A percentile compares a stretch with the other conserved stretches of the same genome.
These are phyloP conservation scores for Wickerhamiella cacticola DNA, from an alignment of 805 yeast species.

Conservation along the genomic window DNA sequence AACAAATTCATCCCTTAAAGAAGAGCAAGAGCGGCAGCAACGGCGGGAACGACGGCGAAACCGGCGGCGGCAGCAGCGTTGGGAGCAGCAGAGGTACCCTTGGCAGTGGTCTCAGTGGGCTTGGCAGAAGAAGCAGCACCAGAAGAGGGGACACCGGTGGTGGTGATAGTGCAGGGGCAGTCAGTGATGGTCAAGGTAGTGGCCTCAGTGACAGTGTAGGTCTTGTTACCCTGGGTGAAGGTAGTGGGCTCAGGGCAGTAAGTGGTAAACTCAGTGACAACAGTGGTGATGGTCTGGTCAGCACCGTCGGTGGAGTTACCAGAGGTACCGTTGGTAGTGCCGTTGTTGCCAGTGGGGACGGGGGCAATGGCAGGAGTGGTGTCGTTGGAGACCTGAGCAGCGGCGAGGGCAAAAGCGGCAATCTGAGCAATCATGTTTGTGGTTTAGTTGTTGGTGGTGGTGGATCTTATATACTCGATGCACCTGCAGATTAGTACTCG, in stretches of 20 bases:
- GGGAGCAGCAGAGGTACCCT: constrained; percentile 13
- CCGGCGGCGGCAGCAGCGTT: constrained; percentile 14
- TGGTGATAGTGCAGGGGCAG: constrained; percentile 58
- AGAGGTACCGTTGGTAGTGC: constrained; percentile 15
- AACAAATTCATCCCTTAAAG: too few relatives aligned
- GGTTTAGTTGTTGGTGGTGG: not conserved
- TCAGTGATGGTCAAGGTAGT: constrained; percentile 79
- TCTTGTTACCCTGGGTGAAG: constrained; percentile 38
- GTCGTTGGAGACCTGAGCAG: constrained; percentile 14
- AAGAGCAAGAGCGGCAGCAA: constrained; percentile 16
- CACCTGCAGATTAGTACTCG: not conserved
- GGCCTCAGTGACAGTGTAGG: constrained; percentile 46
- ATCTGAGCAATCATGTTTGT: not conserved
- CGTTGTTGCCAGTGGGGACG: constrained; percentile 8
- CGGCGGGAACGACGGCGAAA: constrained; percentile 12
- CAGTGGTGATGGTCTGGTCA: constrained; percentile 13
- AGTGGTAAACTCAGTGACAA: constrained; percentile 42
- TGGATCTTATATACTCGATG: constrained; percentile 5
- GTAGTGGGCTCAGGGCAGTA: constrained; percentile 66
- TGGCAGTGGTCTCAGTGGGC: constrained; percentile 3
- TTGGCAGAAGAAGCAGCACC: not conserved
- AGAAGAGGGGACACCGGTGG: constrained; percentile 15
- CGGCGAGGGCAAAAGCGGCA: constrained; percentile 10
- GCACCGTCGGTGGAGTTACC: constrained; percentile 13
- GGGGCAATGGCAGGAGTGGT: constrained; percentile 15